phyloP scores from a whole-genome alignment of 768 basidiomycete species.

The Suillus paluster region DNA sequence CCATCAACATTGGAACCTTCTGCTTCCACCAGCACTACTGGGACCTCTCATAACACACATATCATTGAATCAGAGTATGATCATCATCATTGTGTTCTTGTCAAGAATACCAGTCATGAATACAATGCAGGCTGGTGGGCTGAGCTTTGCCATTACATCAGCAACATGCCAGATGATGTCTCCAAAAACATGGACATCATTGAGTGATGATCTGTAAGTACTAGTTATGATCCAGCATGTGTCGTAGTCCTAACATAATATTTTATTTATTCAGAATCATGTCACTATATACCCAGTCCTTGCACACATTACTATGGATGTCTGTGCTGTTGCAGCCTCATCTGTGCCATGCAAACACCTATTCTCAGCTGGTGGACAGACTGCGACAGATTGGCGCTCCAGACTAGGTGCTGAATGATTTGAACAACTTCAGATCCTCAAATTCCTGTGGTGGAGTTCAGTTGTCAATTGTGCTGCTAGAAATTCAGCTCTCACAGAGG shows the following conservation, averaged over 20 bases:
- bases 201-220: slow-evolving; percentile 17
- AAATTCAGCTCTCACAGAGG: slow-evolving; percentile 12
- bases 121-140: not conserved
- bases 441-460: slow-evolving; percentile 12
- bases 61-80: slow-evolving; percentile 6
- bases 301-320: not conserved
- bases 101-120: not conserved
- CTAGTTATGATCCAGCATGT: not conserved
- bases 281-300: not conserved
- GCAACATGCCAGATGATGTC: slow-evolving; percentile 12
- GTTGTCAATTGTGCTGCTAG: slow-evolving; percentile 7
- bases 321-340: slow-evolving; percentile 12
- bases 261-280: not conserved
- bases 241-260: not conserved
- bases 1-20: too few relatives aligned
- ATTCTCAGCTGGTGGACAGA: slow-evolving; percentile 16
- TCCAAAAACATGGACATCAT: slow-evolving; percentile 17
- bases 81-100: not conserved
- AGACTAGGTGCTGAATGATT: slow-evolving; percentile 9
- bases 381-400: not conserved
- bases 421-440: slow-evolving; percentile 15
- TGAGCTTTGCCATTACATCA: slow-evolving; percentile 17
- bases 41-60: too few relatives aligned
- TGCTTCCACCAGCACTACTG: not conserved
- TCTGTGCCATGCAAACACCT: slow-evolving; percentile 16